These are phyloP conservation scores for Nicotiana knightiana DNA, from an alignment of 257 asterid species.

Conservation along the genomic window DNA sequence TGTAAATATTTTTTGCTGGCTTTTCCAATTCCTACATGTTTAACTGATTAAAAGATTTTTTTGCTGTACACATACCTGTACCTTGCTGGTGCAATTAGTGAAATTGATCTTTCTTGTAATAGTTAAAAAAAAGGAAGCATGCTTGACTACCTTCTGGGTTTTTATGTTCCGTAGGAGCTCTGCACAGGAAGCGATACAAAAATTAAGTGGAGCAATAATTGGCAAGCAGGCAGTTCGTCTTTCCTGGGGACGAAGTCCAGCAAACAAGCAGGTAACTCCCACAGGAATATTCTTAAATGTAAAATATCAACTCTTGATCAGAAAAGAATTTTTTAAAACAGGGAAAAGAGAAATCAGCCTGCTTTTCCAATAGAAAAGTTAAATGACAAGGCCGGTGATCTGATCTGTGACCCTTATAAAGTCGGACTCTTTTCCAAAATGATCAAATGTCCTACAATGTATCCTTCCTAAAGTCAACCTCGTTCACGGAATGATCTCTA, in stretches of 20 bases:
- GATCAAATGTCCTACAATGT: neutral
- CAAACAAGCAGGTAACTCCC: constrained; percentile 54
- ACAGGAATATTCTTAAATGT: neutral
- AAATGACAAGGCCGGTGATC: neutral
- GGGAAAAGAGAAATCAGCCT: neutral
- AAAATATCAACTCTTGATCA: neutral
- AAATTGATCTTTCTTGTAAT: neutral
- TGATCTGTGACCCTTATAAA: neutral
- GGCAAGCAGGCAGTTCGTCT: constrained; percentile 84
- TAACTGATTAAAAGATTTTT: neutral
- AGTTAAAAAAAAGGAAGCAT: neutral
- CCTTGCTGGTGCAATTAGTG: neutral
- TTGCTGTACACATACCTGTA: neutral
- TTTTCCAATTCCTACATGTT: neutral
- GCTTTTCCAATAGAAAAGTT: neutral
- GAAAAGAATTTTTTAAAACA: neutral
- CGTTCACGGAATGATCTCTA: neutral
- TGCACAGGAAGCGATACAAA: constrained; percentile 70
- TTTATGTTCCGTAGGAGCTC: constrained; percentile 36
- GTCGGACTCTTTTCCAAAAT: neutral
- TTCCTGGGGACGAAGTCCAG: constrained; percentile 75
- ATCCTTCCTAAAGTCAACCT: neutral
- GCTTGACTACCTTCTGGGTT: constrained; percentile 2
- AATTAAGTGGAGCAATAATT: constrained; percentile 49
- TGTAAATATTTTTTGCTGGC: neutral